Evolutionary conservation across 345 rosid species (phyloP).

Genomic region (Triadica sebifera): DNA sequence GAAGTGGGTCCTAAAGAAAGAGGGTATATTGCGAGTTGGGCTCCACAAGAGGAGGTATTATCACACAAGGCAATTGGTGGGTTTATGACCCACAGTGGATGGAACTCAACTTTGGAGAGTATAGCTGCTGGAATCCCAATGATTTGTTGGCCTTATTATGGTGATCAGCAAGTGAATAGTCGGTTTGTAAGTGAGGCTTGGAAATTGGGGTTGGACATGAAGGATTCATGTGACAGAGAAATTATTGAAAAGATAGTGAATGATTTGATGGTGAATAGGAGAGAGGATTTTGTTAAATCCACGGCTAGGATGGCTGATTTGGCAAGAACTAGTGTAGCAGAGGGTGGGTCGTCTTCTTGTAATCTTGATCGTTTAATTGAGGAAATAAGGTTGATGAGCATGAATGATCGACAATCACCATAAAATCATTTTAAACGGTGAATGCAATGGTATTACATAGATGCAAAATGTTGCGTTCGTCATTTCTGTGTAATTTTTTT

Average conservation of each 20-base stretch:
- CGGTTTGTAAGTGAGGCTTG: slow-evolving; percentile 57
- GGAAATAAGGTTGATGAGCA: not conserved
- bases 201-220: slow-evolving; percentile 64
- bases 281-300: slow-evolving; percentile 31
- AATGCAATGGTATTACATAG: too few species aligned
- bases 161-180: slow-evolving; percentile 60
- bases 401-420: not conserved
- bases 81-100: slow-evolving; percentile 65
- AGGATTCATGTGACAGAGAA: slow-evolving; percentile 48
- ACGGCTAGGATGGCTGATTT: slow-evolving; percentile 1
- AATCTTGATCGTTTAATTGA: slow-evolving; percentile 23
- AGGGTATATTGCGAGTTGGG: slow-evolving; percentile 33
- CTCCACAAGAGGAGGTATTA: slow-evolving; percentile 47
- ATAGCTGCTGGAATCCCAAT: not conserved
- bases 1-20: slow-evolving; percentile 13
- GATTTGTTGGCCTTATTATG: slow-evolving; percentile 21
- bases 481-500: too few species aligned
- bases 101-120: slow-evolving; percentile 79
- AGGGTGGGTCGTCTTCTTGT: slow-evolving; percentile 41
- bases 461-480: too few species aligned
- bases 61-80: slow-evolving; percentile 51
- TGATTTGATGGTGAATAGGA: slow-evolving; percentile 54
- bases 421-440: too few species aligned
- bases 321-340: slow-evolving; percentile 21
- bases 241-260: slow-evolving; percentile 48